Percentiles rank a stretch among this genome's conserved stretches.
These are phyloP conservation scores for Mucor mucedo DNA, from an alignment of 371 early-diverging fungal species.

Conservation along the genomic window DNA sequence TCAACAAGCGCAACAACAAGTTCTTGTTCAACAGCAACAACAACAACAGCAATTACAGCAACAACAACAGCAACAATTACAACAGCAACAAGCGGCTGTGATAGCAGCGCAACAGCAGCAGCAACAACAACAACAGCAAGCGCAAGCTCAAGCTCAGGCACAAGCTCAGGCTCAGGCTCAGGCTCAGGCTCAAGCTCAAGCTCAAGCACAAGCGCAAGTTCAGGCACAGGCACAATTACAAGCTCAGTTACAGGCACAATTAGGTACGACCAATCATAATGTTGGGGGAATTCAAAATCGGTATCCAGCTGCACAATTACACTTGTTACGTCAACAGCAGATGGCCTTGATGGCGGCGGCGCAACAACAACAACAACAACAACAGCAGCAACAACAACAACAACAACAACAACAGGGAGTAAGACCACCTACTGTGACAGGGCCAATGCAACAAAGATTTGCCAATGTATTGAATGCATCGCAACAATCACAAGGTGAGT, in stretches of 20 bases:
- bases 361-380: conserved; percentile 24
- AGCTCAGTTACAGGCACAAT: conserved; percentile 23
- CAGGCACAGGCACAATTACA: conserved; percentile 21
- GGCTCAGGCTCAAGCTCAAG: conserved; percentile 19
- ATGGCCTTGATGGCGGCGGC: conserved; percentile 44
- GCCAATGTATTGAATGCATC: conserved; percentile 32
- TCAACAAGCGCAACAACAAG: conserved; percentile 30
- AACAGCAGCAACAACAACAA: conserved; percentile 19
- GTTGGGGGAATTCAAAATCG: conserved; percentile 27
- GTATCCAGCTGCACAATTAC: conserved; percentile 57
- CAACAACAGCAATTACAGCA: conserved; percentile 3
- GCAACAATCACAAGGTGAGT: conserved; percentile 27
- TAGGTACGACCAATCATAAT: conserved; percentile 14
- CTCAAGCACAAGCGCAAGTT: conserved; percentile 12
- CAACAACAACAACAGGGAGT: conserved; percentile 22
- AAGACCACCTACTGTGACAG: conserved; percentile 31
- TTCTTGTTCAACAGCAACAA: conserved; percentile 21
- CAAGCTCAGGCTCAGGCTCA: conserved; percentile 37
- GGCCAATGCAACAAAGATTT: conserved; percentile 36
- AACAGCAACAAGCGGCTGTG: conserved; percentile 10
- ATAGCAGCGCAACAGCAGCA: conserved; percentile 2
- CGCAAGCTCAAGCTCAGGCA: conserved; percentile 36
- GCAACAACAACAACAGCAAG: conserved; percentile 19
- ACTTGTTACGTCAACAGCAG: conserved; percentile 52
- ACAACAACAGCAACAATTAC: conserved; percentile 3